These are phyloP conservation scores for Boletus coccyginus DNA, from an alignment of 768 basidiomycete genomes.

Conservation along the genomic window DNA sequence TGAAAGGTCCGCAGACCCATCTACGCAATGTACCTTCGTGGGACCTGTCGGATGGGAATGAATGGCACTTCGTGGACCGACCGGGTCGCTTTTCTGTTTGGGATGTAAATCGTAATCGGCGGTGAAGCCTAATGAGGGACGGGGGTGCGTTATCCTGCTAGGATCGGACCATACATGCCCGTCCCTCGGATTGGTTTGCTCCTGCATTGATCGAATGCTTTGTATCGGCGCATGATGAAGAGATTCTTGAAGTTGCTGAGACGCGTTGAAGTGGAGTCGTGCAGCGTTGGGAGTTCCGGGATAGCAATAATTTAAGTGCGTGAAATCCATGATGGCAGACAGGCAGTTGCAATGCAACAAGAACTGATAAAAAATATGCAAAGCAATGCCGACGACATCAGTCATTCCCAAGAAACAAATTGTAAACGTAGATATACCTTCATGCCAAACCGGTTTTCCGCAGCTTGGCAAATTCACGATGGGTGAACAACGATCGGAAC, in stretches of 20 bases:
- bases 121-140: neutral
- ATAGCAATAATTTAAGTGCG: constrained; percentile 16
- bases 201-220: neutral
- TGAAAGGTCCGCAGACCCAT: neutral
- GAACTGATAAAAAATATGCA: neutral
- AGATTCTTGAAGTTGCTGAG: constrained; percentile 1
- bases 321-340: constrained; percentile 15
- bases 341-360: neutral
- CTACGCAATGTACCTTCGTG: neutral
- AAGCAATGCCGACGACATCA: neutral
- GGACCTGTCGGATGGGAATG: neutral
- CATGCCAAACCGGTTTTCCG: neutral
- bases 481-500: neutral
- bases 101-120: neutral
- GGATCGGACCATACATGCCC: neutral
- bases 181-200: neutral
- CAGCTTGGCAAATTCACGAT: neutral
- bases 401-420: neutral
- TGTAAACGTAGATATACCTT: constrained; percentile 16
- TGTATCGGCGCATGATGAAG: neutral
- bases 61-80: neutral
- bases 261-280: neutral
- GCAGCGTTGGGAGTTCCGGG: constrained; percentile 1
- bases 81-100: neutral
- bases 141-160: neutral